These are phyloP conservation scores for Meyerozyma elateridarum DNA, from an alignment of 1,139 yeast genomes.

Conservation along the genomic window DNA sequence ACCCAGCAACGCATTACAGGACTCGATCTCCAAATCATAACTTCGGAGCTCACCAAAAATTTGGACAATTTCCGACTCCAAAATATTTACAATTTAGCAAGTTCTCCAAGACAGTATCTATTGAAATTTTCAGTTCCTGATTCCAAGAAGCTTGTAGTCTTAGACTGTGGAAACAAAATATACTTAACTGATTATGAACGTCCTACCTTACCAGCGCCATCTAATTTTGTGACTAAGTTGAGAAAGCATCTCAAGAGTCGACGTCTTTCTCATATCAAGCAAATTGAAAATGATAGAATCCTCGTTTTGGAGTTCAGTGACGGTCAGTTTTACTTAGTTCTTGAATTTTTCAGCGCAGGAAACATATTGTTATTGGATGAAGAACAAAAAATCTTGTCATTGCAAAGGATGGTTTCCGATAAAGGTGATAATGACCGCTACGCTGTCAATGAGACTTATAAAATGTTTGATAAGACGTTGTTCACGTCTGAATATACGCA, in stretches of 20 bases:
- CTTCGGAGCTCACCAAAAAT: conserved; percentile 56
- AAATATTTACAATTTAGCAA: conserved; percentile 78
- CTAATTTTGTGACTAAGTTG: conserved; percentile 78
- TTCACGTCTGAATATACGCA: conserved; percentile 27
- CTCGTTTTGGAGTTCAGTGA: conserved; percentile 79
- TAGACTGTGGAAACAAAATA: conserved; percentile 83
- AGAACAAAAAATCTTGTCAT: conserved; percentile 59
- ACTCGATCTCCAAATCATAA: conserved; percentile 69
- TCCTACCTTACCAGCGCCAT: conserved; percentile 75
- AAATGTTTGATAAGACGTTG: conserved; percentile 49
- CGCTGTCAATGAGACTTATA: conserved; percentile 71
- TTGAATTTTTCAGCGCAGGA: conserved; percentile 95
- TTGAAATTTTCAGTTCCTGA: conserved; percentile 83
- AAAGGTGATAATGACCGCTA: conserved; percentile 56
- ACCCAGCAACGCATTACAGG: conserved; percentile 80
- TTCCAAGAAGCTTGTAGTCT: conserved; percentile 65
- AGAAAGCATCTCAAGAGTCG: conserved; percentile 83
- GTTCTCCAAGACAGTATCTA: conserved; percentile 68
- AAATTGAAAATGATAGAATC: conserved; percentile 74
- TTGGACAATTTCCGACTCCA: conserved; percentile 68
- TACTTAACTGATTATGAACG: conserved; percentile 80
- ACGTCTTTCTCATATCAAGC: conserved; percentile 67
- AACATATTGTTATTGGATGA: conserved; percentile 76
- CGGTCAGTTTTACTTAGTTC: conserved; percentile 69
- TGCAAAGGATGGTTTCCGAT: conserved; percentile 76